Evolutionary conservation across 139 green algal genomes (phyloP).

Genomic region (Tetradesmus obliquus): DNA sequence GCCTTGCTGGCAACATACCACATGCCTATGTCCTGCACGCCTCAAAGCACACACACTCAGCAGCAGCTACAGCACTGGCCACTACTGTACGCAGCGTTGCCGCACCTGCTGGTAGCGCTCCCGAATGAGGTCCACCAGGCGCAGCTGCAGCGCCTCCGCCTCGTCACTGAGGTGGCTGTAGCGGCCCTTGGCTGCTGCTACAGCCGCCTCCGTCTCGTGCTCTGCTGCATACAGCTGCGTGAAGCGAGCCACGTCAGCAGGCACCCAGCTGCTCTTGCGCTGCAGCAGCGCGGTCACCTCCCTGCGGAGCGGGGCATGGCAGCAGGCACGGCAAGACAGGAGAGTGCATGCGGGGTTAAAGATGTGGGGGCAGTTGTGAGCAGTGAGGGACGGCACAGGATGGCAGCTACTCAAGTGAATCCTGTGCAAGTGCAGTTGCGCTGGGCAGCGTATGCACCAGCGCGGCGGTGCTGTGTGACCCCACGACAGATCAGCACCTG

Average conservation of each 20-base stretch:
- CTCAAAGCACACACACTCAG: background rate
- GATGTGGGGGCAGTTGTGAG: too few relatives aligned
- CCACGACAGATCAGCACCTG: too few relatives aligned
- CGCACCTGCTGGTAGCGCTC: slow-evolving; percentile 59
- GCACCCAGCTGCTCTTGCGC: slow-evolving; percentile 58
- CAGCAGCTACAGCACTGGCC: background rate
- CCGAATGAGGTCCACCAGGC: slow-evolving; percentile 51
- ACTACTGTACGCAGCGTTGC: background rate
- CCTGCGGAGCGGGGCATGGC: background rate
- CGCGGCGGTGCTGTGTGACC: too few relatives aligned
- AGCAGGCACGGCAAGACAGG: background rate
- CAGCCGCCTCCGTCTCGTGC: slow-evolving; percentile 37
- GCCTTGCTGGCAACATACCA: too few relatives aligned
- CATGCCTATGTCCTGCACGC: too few relatives aligned
- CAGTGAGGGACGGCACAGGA: too few relatives aligned
- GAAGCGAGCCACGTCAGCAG: slow-evolving; percentile 58
- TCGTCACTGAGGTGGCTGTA: slow-evolving; percentile 21
- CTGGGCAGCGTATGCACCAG: too few relatives aligned
- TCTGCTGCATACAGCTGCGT: slow-evolving; percentile 52
- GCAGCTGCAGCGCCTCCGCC: slow-evolving; percentile 46
- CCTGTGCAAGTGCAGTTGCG: too few relatives aligned
- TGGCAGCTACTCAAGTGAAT: background rate
- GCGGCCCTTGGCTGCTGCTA: slow-evolving; percentile 38
- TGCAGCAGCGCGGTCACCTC: slow-evolving; percentile 60
- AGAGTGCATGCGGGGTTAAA: background rate